Percentiles rank a stretch among this genome's conserved stretches.
Conservation (phyloP, 129 eudicot genomes). For the Heracleum sosnowskyi region DNA sequence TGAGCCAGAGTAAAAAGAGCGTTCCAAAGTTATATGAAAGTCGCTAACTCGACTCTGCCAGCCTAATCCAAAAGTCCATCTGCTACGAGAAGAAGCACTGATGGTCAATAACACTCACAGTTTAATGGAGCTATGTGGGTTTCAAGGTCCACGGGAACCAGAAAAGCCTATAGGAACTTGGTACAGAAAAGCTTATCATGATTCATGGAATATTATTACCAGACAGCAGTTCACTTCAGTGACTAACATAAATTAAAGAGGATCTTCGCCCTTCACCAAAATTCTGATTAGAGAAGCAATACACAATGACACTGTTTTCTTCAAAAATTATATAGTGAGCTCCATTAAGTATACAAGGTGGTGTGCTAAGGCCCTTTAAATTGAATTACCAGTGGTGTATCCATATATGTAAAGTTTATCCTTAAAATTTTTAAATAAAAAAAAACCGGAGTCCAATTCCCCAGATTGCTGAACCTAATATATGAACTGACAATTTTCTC, state of each 20-base stretch:
- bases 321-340: not conserved
- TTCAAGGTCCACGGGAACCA: not conserved
- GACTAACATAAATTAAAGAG: not conserved
- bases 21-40: slow-evolving; percentile 37
- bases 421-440: not conserved
- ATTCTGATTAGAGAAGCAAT: not conserved
- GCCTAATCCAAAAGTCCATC: not conserved
- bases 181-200: not conserved
- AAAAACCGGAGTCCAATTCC: not conserved
- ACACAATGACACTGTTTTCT: not conserved
- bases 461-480: not conserved
- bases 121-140: not conserved
- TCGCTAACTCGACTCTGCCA: slow-evolving; percentile 17
- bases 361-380: not conserved
- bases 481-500: not conserved
- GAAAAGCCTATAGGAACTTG: not conserved
- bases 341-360: too few species aligned
- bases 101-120: not conserved
- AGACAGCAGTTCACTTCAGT: not conserved
- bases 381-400: not conserved
- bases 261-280: not conserved
- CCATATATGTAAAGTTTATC: not conserved
- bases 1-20: too few species aligned
- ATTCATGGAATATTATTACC: not conserved
- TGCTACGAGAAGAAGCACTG: not conserved